Evolutionary conservation across 2,329 filamentous ascomycete species (phyloP), one percentile per base, ranked within the genome.

Genomic region (Lomentospora prolificans): DNA sequence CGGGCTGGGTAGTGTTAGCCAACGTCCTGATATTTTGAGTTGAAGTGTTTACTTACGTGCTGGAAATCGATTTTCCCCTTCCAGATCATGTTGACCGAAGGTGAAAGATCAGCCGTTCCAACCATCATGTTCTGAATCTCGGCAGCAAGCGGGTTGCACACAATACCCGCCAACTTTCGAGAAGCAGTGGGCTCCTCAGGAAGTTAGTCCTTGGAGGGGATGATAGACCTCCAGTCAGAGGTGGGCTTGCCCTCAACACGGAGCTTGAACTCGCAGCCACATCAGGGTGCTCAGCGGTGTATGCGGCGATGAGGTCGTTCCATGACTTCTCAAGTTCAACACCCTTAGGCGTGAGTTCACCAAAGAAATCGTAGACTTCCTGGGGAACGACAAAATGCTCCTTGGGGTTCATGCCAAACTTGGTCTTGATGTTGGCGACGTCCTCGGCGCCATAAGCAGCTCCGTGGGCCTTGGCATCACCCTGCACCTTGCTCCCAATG

Each of bases 41-140:
- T 4, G 6, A n/a, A 3, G 3, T 31, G 3, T 5, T 9, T 8
- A 63, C 64, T 70, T 60, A 67, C 67, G 53, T 70, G 63, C 33
- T 79, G 76, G 64, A 78, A 78, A 61, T 77, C 75, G 9, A 75
- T 67, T 61, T 76, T 77, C 58, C 65, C 70, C 59, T 74, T 73
- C 75, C 77, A 82, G 28, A 72, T 75, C 77, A 82, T 80, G 62
- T 79, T 73, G 3, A 78, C 76, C 0, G 75, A 78, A 1, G 76
- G 75, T 0, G 75, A 75, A 10, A 80, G 62, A 64, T 80, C 77
- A 3, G 77, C 76, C 0, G 76, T 79, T 10, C 77, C 77, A 19
- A 79, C 76, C 71, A 80, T 77, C 58, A 80, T 72, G 57, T 70
- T 73, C 52, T 69, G 68, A 1, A 79, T 58, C 24, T 71, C 65